phyloP scores from a whole-genome alignment of 257 asterid species.

The Paraleonurus japonicus region DNA sequence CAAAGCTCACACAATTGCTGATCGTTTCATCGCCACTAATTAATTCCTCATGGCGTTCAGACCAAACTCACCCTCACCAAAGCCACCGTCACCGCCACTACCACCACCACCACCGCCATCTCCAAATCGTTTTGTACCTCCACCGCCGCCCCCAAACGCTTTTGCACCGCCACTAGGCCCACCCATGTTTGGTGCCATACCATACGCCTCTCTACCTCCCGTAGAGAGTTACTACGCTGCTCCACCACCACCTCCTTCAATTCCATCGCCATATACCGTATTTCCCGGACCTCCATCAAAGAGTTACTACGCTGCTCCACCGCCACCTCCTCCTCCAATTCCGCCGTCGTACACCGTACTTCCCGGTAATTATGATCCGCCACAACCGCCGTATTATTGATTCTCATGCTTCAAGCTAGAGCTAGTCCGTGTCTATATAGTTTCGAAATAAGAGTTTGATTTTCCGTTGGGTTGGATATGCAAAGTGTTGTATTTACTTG shows the following conservation, averaged over 20 bases:
- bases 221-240: slow-evolving; percentile 11
- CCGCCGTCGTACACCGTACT: no score
- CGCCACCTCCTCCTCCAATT: slow-evolving; percentile 18
- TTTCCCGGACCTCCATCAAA: slow-evolving; percentile 26
- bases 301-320: no score
- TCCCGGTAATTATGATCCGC: no score
- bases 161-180: slow-evolving; percentile 22
- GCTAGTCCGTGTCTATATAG: not conserved
- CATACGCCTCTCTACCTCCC: slow-evolving; percentile 12
- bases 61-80: no score
- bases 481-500: not conserved
- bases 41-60: no score
- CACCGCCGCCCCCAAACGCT: not conserved
- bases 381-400: slow-evolving; percentile 22
- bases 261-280: slow-evolving; percentile 25
- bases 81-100: no score
- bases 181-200: slow-evolving; percentile 2
- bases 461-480: not conserved
- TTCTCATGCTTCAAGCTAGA: not conserved
- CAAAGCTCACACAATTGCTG: no score
- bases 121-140: not conserved
- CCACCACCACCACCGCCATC: not conserved
- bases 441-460: no score
- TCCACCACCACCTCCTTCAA: slow-evolving; percentile 32
- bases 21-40: no score